Conservation (phyloP, 2,329 filamentous ascomycete species). For the Colletotrichum paranaense region DNA sequence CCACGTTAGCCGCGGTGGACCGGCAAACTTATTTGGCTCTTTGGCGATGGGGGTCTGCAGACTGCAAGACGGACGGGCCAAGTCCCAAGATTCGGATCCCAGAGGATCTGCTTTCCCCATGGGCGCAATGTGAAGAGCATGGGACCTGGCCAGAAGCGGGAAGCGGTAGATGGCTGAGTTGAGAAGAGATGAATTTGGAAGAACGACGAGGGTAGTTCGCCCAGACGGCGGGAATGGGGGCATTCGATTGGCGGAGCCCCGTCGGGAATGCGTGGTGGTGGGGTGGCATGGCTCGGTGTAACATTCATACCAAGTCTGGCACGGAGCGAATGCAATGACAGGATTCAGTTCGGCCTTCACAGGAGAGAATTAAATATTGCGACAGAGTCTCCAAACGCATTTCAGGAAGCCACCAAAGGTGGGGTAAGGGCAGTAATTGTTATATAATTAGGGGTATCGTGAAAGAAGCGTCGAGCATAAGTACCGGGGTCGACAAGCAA, state of each 20-base stretch:
- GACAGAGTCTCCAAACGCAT: not conserved
- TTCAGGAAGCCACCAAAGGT: not conserved
- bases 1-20: not conserved
- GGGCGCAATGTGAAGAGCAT: not conserved
- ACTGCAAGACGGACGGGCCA: not conserved
- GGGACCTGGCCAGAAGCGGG: slow-evolving; percentile 6
- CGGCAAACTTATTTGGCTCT: not conserved
- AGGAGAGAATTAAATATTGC: not conserved
- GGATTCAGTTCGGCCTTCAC: not conserved
- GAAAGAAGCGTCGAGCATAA: not conserved
- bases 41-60: not conserved
- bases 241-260: slow-evolving; percentile 26
- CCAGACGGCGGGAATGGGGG: slow-evolving; percentile 13
- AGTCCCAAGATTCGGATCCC: not conserved
- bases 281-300: slow-evolving; percentile 8
- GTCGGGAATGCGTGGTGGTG: not conserved
- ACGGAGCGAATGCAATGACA: not conserved
- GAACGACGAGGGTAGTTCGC: not conserved
- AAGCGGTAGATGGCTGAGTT: slow-evolving; percentile 23
- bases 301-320: not conserved
- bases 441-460: not conserved
- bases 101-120: not conserved
- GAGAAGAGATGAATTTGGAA: slow-evolving; percentile 9
- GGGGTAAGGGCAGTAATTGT: not conserved
- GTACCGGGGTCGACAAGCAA: not conserved